Base-by-base conservation (phyloP, 371 early-diverging fungal genomes). In the Actinomortierella ambigua region DNA sequence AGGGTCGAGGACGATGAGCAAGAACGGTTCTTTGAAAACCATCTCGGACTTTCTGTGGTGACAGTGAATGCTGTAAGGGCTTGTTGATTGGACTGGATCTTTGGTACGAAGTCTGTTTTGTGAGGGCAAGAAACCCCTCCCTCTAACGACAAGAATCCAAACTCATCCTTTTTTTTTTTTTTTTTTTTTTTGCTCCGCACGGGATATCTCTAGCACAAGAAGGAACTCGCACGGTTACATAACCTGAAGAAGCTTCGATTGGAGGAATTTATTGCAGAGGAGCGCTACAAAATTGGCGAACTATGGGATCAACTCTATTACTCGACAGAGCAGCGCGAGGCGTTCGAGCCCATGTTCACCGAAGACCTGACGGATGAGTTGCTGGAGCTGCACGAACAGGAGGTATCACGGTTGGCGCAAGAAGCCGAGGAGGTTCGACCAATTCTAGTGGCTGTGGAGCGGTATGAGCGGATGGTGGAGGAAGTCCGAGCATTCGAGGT, bases 291-390 rank as follows among this genome's bases (percentile, higher is more conserved):
- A 7, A 23, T 73, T 14, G 48, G 53, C 41, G 61, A 67, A n/a
- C 55, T 73, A 11, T 73, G 75, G 75, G 63, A 67, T 15, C 56
- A 42, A 22, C 44, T 73, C 14, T 63, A 61, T 34, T 73, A 67
- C 51, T 53, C 63, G 20, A 15, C 24, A 13, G 64, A 67, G 18
- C 64, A 73, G 27, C 64, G 64, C 2, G 55, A 73, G 46, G 56
- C 42, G 9, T 73, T 73, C 28, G 20, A 51, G 8, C 68, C 68
- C 0, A 26, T 63, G 39, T 53, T 57, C 52, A 58, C 66, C 22
- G 59, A 73, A 47, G 46, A 50, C 13, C 59, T 63, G 41, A 67
- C 75, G 22, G 67, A 67, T 6, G 75, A 59, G 27, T 55, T 46
- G 24, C 26, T 73, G 28, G 55, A 56, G 0, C 22, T 26, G 3